Evolutionary conservation across 169 alveolate genomes (phyloP), one percentile per base, ranked within the genome.

Genomic region (Toxoplasma gondii): DNA sequence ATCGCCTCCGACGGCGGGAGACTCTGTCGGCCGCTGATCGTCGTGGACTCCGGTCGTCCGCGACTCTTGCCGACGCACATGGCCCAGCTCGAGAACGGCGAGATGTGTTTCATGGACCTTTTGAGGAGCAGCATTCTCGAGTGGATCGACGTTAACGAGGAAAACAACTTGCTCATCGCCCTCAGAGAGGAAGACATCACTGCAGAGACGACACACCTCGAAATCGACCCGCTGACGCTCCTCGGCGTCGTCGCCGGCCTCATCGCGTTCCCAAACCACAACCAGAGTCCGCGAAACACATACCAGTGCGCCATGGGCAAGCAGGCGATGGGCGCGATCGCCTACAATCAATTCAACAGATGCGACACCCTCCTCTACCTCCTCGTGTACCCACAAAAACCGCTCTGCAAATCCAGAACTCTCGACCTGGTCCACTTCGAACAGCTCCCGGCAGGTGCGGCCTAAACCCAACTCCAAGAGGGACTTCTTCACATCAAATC

Each of bases 281-380:
- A 99, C 96, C 99, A 99, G 96, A 98, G 99, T 93, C 99, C 99
- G 24, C 96, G 99, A 91, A 99, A 99, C 96, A 99, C 99, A 19
- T 99, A 99, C 97, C 99, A 99, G 95, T 99, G 99, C 96, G 99
- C 99, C 29, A 99, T 99, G 99, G 99, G 99, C 22, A 99, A 99
- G 95, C 99, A 99, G 96, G 99, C 99, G 31, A 98, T 99, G 95
- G 99, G 99, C 44, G 97, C 99, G n/a, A 98, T 99, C 80, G 99
- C 99, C 1, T 98, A 97, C 96, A 99, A 99, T 95, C 99, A 92
- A 58, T 94, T 92, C 67, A 49, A 43, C 36, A 41, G 95, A 7
- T 58, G 92, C 64, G 97, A 95, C 74, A 95, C 95, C 38, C 94
- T 95, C 41, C 96, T 94, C 38, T 93, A 94, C 88, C 97, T 99